Evolutionary conservation across 768 basidiomycete species (phyloP), one percentile per base, ranked within the genome.

Genomic region (Hypsizygus marmoreus): DNA sequence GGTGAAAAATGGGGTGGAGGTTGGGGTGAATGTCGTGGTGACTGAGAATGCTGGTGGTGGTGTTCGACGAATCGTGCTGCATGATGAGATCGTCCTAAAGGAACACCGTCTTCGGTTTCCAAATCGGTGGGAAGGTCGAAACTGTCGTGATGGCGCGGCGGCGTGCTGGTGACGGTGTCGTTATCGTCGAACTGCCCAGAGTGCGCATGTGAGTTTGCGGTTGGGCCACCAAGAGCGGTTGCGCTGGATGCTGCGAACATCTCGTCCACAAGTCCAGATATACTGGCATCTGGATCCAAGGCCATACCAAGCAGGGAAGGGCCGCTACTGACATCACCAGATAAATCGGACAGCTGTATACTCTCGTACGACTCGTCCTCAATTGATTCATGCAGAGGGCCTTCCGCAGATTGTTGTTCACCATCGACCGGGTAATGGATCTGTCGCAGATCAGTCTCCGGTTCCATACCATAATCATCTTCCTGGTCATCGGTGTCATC

Each of bases 241-340:
- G 62, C 62, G 38, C 61, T 68, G 11, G 67, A 69, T 35, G 68
- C 66, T 40, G 77, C 74, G 47, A 88, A 73, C 73, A 88, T 82
- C 43, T 85, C 77, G 34, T 88, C 80, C 14, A 88, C 85, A 22
- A 86, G 72, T n/a, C 84, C 81, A 8, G 80, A 81, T 53, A 88
- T 81, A 58, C 82, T 86, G 44, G 77, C 68, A 49, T 82, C 80
- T 20, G 70, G 70, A 54, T 77, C 73, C 32, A 73, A 56, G 6
- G 59, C 57, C 32, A 73, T 60, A 13, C 46, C 49, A 23, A 55
- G 60, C 38, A 64, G 63, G 45, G 65, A 62, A 40, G 68, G 64
- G n/a, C 56, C 64, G 47, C 55, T 51, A 50, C 56, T 51, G 9
- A 9, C 9, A 30, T 73, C 63, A 49, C 61, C 55, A 25, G 64